Evolutionary conservation across 306 rosid species (phyloP), one percentile per base, ranked within the genome.

Genomic region (Vachellia pachyceras): DNA sequence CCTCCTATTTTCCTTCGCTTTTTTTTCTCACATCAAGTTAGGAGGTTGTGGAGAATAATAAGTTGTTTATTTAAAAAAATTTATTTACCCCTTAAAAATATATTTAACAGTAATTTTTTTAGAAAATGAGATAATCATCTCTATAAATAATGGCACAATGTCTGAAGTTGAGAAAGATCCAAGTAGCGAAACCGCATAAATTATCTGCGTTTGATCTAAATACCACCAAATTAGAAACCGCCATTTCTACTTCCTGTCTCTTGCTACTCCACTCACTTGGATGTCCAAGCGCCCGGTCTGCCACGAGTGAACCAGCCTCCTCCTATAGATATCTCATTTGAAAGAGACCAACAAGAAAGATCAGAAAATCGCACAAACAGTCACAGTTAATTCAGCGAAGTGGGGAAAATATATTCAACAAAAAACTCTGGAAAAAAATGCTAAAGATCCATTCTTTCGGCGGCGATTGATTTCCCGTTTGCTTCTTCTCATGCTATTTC

Each of bases 251-350:
- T 5, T 61, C 68, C 12, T n/a, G n/a, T 40, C 65, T 3, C 54
- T 65, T 8, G 29, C 39, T 29, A 1, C 40, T 15, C 29, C 68
- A 5, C 40, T 61, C 40, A 4, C 68, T 25, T 61, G 73, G 57
- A 47, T 36, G 49, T 69, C 58, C 74, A 61, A 20, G 49, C 85
- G 74, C 82, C 17, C 23, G 18, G 50, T 49, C 23, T 40, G 57
- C 57, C 35, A 6, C 82, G 67, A 50, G 71, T 52, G 79, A 82
- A 69, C 35, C 74, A 77, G 82, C 66, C 68, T 74, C 66, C 54
- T 36, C 61, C 75, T 36, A 77, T 60, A 20, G 40, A 69, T 54
- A 37, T 6, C 68, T 23, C 57, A 12, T 15, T 40, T 5, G 20
- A 15, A 6, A 67, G 60, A 23, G 22, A 79, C 77, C 73, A 64